A percentile compares a stretch with the other conserved stretches of the same genome.
phyloP scores from a whole-genome alignment of 371 early-diverging fungal genomes.

The Mortierella sp. region DNA sequence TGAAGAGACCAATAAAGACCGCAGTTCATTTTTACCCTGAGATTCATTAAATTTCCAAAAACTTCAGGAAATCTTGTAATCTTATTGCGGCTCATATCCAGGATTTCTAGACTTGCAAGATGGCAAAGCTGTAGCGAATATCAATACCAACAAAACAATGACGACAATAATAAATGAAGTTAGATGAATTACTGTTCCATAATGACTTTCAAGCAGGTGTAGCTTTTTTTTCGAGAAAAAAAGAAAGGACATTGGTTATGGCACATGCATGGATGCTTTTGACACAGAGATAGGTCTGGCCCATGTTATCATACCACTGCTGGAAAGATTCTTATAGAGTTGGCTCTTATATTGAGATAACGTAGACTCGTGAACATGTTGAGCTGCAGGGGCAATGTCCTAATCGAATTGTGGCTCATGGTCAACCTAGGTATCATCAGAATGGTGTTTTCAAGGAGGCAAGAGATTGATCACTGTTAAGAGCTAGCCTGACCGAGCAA shows the following conservation, averaged over 20 bases:
- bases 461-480: conserved; percentile 11
- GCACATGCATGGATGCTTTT: too few species aligned
- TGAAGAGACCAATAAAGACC: background rate
- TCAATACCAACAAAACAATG: too few species aligned
- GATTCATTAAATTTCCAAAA: conserved; percentile 50
- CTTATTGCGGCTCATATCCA: conserved; percentile 57
- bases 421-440: conserved; percentile 33
- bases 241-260: too few species aligned
- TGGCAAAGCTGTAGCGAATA: conserved; percentile 34
- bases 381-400: conserved; percentile 49
- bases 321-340: conserved; percentile 50
- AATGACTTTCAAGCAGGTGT: too few species aligned
- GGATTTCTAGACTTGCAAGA: conserved; percentile 40
- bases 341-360: conserved; percentile 55
- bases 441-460: conserved; percentile 12
- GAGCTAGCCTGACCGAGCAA: background rate
- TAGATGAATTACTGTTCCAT: background rate
- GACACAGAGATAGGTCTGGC: too few species aligned
- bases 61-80: conserved; percentile 45
- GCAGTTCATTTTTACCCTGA: conserved; percentile 23
- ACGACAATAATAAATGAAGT: too few species aligned
- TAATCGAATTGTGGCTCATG: conserved; percentile 57
- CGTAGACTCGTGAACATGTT: conserved; percentile 54
- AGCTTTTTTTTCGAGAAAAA: background rate
- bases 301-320: conserved; percentile 40